phyloP scores from a whole-genome alignment of 2,329 filamentous ascomycete genomes.

The Claviceps paspali region DNA sequence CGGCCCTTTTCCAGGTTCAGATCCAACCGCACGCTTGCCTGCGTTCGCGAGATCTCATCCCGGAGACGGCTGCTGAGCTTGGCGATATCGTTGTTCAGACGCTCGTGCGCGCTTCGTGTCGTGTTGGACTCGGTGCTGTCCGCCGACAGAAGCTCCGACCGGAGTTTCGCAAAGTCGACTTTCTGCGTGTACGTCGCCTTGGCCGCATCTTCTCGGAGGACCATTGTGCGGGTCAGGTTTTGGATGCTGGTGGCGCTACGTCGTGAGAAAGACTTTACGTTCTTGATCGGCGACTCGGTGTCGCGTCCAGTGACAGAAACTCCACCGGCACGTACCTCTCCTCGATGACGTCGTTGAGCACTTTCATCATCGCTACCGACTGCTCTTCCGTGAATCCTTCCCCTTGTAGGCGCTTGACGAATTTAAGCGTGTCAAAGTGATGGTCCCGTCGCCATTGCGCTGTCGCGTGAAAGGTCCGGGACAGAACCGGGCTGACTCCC shows the following conservation, averaged over 20 bases:
- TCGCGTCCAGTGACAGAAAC: too few relatives aligned
- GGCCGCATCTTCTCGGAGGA: conserved; percentile 82
- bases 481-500: conserved; percentile 11
- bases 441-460: conserved; percentile 52
- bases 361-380: conserved; percentile 95
- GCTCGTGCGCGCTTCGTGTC: conserved; percentile 79
- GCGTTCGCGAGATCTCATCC: conserved; percentile 88
- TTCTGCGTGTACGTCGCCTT: conserved; percentile 74
- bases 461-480: conserved; percentile 53
- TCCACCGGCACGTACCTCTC: too few relatives aligned
- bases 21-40: conserved; percentile 83
- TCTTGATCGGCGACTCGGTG: too few relatives aligned
- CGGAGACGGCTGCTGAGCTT: conserved; percentile 80
- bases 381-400: conserved; percentile 96
- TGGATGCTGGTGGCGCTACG: conserved; percentile 51
- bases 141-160: conserved; percentile 80
- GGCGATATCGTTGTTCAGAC: conserved; percentile 83
- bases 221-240: conserved; percentile 95
- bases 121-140: conserved; percentile 84
- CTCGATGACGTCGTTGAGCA: conserved; percentile 90
- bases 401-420: conserved; percentile 74
- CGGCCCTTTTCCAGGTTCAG: conserved; percentile 93
- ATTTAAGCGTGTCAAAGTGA: conserved; percentile 96
- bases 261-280: too few relatives aligned
- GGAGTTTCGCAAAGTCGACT: conserved; percentile 94